phyloP scores from a whole-genome alignment of 192 early-diverging fungal species.

The Pilobolus umbonatus region DNA sequence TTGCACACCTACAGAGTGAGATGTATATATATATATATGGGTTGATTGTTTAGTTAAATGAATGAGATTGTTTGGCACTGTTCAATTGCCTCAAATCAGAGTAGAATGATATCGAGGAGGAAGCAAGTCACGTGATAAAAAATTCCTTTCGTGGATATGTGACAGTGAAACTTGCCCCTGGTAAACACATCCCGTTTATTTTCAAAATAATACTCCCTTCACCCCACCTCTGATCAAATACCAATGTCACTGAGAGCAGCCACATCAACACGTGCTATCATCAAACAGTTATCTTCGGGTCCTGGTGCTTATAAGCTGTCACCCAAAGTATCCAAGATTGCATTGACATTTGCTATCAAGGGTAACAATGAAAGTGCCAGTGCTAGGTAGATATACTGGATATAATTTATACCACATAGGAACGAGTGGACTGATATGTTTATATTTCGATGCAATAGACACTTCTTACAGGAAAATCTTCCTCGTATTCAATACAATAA shows the following conservation, averaged over 20 bases:
- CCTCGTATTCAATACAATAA: slow-evolving; percentile 55
- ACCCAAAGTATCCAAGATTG: slow-evolving; percentile 44
- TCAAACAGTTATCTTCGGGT: slow-evolving; percentile 31
- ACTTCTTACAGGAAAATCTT: slow-evolving; percentile 48
- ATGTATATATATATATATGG: too few relatives aligned
- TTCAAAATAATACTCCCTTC: not conserved
- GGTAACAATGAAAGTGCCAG: slow-evolving; percentile 43
- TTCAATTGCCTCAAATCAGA: too few relatives aligned
- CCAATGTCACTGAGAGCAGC: slow-evolving; percentile 21
- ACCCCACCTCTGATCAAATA: not conserved
- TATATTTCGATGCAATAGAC: slow-evolving; percentile 29
- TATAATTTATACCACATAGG: not conserved
- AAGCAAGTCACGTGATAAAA: too few relatives aligned
- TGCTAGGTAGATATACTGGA: slow-evolving; percentile 38
- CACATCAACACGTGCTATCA: slow-evolving; percentile 25
- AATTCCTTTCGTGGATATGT: too few relatives aligned
- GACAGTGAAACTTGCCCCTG: too few relatives aligned
- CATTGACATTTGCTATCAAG: slow-evolving; percentile 40
- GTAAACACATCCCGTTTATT: not conserved
- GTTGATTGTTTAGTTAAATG: too few relatives aligned
- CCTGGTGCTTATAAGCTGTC: slow-evolving; percentile 43
- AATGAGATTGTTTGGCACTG: too few relatives aligned
- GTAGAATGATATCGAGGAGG: too few relatives aligned
- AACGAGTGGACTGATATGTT: not conserved
- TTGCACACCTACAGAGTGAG: too few relatives aligned